A percentile compares a stretch with the other conserved stretches of the same genome.
These are phyloP conservation scores for Dictyostelium citrinum DNA, from an alignment of 78 protist genomes.

Conservation along the genomic window DNA sequence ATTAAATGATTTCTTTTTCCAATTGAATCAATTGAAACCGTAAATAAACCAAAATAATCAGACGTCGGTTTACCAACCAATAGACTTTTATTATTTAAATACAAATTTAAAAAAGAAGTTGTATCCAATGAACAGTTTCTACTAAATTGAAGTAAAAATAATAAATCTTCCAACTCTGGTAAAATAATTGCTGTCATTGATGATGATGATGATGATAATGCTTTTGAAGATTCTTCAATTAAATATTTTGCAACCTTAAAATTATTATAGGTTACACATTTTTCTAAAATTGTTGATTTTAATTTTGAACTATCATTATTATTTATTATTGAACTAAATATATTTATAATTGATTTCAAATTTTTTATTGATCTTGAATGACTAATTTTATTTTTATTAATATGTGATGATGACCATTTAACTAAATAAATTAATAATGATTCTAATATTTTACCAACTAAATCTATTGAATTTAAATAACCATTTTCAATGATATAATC, in stretches of 20 bases:
- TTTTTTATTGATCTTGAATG: background rate
- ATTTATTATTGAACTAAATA: background rate
- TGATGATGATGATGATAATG: too few species aligned
- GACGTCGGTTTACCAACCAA: background rate
- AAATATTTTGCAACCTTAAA: background rate
- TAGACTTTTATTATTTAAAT: background rate
- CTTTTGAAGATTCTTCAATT: background rate
- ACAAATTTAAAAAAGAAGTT: background rate
- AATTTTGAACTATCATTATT: too few species aligned
- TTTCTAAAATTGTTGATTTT: too few species aligned
- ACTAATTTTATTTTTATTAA: background rate
- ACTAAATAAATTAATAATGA: background rate
- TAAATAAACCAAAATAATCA: background rate
- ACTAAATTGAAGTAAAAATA: background rate
- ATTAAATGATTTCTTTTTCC: background rate
- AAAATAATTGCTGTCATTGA: background rate
- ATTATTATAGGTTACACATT: background rate
- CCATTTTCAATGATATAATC: background rate
- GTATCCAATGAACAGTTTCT: background rate
- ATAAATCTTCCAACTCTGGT: background rate
- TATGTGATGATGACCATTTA: background rate
- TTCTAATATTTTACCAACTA: background rate
- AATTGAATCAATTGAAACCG: background rate
- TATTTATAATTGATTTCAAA: background rate
- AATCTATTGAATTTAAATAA: background rate